Evolutionary conservation across 208 protist genomes (phyloP).

Genomic region (Leishmania mexicana): DNA sequence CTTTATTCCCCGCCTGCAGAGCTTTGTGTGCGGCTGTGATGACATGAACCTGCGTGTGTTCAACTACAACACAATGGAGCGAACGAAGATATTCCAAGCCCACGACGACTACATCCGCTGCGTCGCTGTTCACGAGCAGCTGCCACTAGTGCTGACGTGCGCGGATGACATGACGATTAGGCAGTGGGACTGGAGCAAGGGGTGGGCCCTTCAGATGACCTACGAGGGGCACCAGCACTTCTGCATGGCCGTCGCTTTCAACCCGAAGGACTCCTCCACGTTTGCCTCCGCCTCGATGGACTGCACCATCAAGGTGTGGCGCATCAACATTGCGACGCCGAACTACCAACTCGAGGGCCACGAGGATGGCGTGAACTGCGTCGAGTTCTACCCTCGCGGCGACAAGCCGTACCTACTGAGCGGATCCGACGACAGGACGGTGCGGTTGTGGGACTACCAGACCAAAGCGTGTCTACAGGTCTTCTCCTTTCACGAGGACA

Average conservation of each 20-base stretch:
- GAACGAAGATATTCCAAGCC: constrained; percentile 96
- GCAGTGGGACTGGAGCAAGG: constrained; percentile 98
- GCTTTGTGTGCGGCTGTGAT: constrained; percentile 96
- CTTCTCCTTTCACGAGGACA: constrained; percentile 96
- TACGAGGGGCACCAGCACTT: constrained; percentile 99
- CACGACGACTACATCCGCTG: constrained; percentile 97
- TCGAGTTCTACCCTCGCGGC: constrained; percentile 97
- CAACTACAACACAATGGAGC: constrained; percentile 99
- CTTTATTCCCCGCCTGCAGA: constrained; percentile 97
- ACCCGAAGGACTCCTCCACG: constrained; percentile 98
- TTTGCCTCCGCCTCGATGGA: constrained; percentile 99
- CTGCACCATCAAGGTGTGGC: constrained; percentile 97
- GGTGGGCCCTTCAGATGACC: constrained; percentile 90
- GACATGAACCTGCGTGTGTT: constrained; percentile 96
- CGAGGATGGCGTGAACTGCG: constrained; percentile 98
- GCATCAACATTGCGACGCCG: constrained; percentile 83
- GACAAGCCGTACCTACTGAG: constrained; percentile 99
- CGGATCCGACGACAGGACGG: constrained; percentile 96
- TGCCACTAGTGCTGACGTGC: constrained; percentile 94
- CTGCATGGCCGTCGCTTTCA: constrained; percentile 98
- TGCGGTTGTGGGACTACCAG: constrained; percentile 99
- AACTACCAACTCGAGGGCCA: constrained; percentile 99
- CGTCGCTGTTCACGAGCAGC: constrained; percentile 98
- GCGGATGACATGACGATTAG: constrained; percentile 99
- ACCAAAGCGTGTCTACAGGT: constrained; percentile 96